Conservation (phyloP, 345 rosid species). For the Acer yangbiense region DNA sequence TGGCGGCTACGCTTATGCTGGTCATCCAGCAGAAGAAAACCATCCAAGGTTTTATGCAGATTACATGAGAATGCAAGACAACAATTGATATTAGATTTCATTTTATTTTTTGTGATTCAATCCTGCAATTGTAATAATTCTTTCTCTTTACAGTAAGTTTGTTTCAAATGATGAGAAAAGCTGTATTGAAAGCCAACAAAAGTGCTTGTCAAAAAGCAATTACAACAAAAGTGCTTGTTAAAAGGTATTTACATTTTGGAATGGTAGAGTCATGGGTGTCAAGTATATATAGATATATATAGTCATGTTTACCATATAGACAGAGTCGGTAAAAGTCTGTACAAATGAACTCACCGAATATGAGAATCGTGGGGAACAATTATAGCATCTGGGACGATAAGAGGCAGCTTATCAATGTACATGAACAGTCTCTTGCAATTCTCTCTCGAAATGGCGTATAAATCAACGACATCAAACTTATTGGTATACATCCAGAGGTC, state of each 20-base stretch:
- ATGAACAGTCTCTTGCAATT: slow-evolving; percentile 55
- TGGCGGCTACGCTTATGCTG: slow-evolving; percentile 54
- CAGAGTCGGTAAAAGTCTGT: background rate
- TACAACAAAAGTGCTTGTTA: background rate
- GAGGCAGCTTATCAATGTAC: slow-evolving; percentile 72
- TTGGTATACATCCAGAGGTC: slow-evolving; percentile 76
- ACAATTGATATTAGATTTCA: background rate
- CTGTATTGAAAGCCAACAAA: background rate
- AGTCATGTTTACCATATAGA: slow-evolving; percentile 15
- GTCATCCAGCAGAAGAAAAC: slow-evolving; percentile 37
- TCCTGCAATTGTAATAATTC: background rate
- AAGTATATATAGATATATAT: slow-evolving; percentile 4
- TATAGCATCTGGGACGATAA: slow-evolving; percentile 53
- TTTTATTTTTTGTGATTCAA: background rate
- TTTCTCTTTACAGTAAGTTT: background rate
- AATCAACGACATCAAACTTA: slow-evolving; percentile 43
- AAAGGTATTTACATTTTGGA: slow-evolving; percentile 22
- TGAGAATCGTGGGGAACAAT: slow-evolving; percentile 47
- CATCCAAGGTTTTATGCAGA: slow-evolving; percentile 39
- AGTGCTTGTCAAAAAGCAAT: background rate
- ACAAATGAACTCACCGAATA: slow-evolving; percentile 39
- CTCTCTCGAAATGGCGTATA: slow-evolving; percentile 45
- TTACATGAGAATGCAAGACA: slow-evolving; percentile 35
- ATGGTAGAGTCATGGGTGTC: background rate
- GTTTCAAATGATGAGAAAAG: background rate